phyloP scores from a whole-genome alignment of 2,329 filamentous ascomycete genomes.

The Catunica adiposa region DNA sequence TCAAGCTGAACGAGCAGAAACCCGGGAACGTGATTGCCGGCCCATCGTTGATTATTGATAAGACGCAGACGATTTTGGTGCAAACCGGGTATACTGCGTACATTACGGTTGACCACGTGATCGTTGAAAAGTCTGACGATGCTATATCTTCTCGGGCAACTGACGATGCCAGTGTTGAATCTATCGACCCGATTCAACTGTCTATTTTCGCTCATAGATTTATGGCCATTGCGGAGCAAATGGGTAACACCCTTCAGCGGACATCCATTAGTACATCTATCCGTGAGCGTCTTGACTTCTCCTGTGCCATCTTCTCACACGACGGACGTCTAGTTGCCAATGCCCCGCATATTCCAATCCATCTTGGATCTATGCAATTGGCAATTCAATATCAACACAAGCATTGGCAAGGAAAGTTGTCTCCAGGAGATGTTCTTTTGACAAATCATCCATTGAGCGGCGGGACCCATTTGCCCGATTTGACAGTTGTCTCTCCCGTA shows the following conservation, averaged over 20 bases:
- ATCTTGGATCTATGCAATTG: slow-evolving; percentile 65
- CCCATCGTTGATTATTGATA: slow-evolving; percentile 55
- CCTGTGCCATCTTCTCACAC: slow-evolving; percentile 61
- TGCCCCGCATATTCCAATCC: slow-evolving; percentile 59
- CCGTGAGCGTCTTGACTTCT: slow-evolving; percentile 68
- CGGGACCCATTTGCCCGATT: slow-evolving; percentile 25
- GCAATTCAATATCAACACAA: slow-evolving; percentile 51
- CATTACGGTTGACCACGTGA: slow-evolving; percentile 23
- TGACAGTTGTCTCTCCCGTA: slow-evolving; percentile 24
- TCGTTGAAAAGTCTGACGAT: slow-evolving; percentile 19
- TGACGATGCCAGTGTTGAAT: slow-evolving; percentile 22
- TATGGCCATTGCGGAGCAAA: slow-evolving; percentile 73
- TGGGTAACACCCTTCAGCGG: slow-evolving; percentile 66
- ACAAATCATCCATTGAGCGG: slow-evolving; percentile 23
- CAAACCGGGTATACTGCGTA: slow-evolving; percentile 26
- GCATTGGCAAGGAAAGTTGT: slow-evolving; percentile 37
- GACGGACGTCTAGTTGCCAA: slow-evolving; percentile 60
- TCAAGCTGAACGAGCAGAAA: slow-evolving; percentile 15
- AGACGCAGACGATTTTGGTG: slow-evolving; percentile 60
- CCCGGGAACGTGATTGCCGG: slow-evolving; percentile 23
- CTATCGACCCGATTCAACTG: slow-evolving; percentile 39
- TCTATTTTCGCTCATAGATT: slow-evolving; percentile 67
- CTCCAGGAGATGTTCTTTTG: slow-evolving; percentile 23
- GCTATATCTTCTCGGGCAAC: slow-evolving; percentile 17
- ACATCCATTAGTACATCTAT: slow-evolving; percentile 64